phyloP scores from a whole-genome alignment of 2,329 filamentous ascomycete species.

The Curvularia lunata region DNA sequence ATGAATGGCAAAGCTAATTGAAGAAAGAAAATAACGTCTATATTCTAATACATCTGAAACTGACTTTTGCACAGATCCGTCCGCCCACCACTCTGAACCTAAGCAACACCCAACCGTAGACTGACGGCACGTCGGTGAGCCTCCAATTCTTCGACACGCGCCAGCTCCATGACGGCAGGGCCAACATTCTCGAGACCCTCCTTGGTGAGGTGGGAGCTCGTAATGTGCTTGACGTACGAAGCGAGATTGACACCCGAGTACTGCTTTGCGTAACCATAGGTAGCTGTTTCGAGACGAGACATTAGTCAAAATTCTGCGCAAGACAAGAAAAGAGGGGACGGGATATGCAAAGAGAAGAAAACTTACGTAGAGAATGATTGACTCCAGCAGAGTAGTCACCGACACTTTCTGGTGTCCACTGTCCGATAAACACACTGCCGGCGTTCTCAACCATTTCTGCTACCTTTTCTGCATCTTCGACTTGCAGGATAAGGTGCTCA shows the following conservation, averaged over 20 bases:
- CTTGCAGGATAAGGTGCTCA: slow-evolving; percentile 92
- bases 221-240: slow-evolving; percentile 98
- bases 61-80: not conserved
- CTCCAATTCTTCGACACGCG: slow-evolving; percentile 91
- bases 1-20: not conserved
- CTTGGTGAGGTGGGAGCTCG: slow-evolving; percentile 85
- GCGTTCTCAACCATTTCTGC: slow-evolving; percentile 88
- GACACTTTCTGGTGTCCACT: slow-evolving; percentile 97
- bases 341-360: not conserved
- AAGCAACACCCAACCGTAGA: slow-evolving; percentile 61
- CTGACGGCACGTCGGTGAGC: slow-evolving; percentile 81
- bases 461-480: slow-evolving; percentile 75
- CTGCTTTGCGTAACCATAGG: slow-evolving; percentile 97
- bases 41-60: slow-evolving; percentile 1
- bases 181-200: slow-evolving; percentile 87
- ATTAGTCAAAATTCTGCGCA: not conserved
- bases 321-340: not conserved
- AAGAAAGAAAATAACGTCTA: not conserved
- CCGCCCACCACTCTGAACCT: not conserved
- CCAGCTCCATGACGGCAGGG: slow-evolving; percentile 89
- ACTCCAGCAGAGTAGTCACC: slow-evolving; percentile 98
- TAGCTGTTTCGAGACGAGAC: slow-evolving; percentile 64
- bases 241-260: slow-evolving; percentile 97
- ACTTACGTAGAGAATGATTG: slow-evolving; percentile 95
- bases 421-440: slow-evolving; percentile 92